Base-by-base conservation (phyloP, 2,329 filamentous ascomycete species). In the Monilinia polystroma region DNA sequence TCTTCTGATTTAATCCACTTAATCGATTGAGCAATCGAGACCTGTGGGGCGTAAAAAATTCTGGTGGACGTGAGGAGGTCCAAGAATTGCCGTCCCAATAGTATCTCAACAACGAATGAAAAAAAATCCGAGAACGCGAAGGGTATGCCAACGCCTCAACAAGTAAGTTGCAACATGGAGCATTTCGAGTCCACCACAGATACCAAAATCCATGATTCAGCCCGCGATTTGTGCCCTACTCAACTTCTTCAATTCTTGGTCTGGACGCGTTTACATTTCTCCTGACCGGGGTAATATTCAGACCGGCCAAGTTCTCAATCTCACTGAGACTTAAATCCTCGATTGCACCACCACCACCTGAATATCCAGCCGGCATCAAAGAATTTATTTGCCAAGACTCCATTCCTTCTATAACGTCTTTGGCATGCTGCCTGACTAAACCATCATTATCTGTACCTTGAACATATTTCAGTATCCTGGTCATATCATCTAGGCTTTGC, bases 361-460 rank as follows among this genome's bases (percentile, higher is more conserved):
- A 59, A 23, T 23, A 67, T 51, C 59, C 65, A 18, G 54, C 62
- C 8, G 69, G 70, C 41, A 73, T 52, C n/a, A 74, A 64, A 23
- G 77, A 80, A 64, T 83, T 81, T 75, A 88, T 77, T 67, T 83
- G 81, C 84, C 86, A 88, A 67, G 82, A 85, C 71, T 87, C 83
- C 68, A 92, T 74, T 59, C 85, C 88, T 75, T 91, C 89, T 14
- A 87, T 76, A n/a, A 89, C 87, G 71, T 87, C 87, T 43, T 78
- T 79, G 2, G 88, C 88, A 76, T 92, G 89, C 71, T 87, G 82
- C 69, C 82, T 82, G 14, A 91, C 90, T 53, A 93, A 77, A 0
- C 84, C 88, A 74, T 93, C 90, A 32, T 81, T 83, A 76, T 93
- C 90, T 32, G 86, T 87, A 51, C 79, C 81, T 8, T 82, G 81